These are phyloP conservation scores for Oenanthe sinensis DNA, from an alignment of 129 eudicot species.

Conservation along the genomic window DNA sequence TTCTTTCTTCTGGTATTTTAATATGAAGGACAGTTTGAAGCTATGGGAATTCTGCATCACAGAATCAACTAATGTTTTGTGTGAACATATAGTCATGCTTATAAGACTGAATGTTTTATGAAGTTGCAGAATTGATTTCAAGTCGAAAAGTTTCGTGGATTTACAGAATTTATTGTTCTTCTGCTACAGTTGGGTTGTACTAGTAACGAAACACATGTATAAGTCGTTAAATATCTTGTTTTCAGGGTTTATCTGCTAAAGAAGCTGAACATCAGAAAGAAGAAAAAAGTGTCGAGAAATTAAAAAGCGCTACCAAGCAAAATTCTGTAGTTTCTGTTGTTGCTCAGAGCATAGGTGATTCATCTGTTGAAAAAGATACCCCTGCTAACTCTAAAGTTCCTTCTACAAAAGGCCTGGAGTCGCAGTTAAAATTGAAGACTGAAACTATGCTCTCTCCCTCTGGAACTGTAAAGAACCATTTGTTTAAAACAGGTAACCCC, in stretches of 20 bases:
- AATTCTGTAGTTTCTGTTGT: constrained; percentile 28
- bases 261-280: constrained; percentile 62
- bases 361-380: constrained; percentile 42
- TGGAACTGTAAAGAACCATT: constrained; percentile 42
- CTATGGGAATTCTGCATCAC: not conserved
- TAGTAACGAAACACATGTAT: not conserved
- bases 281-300: constrained; percentile 31
- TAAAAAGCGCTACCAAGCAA: constrained; percentile 26
- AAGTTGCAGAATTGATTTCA: not conserved
- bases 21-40: not conserved
- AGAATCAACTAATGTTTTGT: not conserved
- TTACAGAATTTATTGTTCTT: not conserved
- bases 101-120: not conserved
- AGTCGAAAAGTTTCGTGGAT: not conserved
- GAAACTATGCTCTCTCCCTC: constrained; percentile 28
- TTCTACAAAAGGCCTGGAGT: constrained; percentile 26
- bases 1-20: not conserved
- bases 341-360: constrained; percentile 23
- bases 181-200: not conserved
- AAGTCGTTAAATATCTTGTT: constrained; percentile 10
- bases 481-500: constrained; percentile 49
- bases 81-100: not conserved
- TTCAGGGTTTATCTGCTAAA: constrained; percentile 56
- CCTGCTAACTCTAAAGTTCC: constrained; percentile 26
- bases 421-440: constrained; percentile 41